Conservation (phyloP, 2,329 filamentous ascomycete species). For the Nannizziopsis arthrosporioides region DNA sequence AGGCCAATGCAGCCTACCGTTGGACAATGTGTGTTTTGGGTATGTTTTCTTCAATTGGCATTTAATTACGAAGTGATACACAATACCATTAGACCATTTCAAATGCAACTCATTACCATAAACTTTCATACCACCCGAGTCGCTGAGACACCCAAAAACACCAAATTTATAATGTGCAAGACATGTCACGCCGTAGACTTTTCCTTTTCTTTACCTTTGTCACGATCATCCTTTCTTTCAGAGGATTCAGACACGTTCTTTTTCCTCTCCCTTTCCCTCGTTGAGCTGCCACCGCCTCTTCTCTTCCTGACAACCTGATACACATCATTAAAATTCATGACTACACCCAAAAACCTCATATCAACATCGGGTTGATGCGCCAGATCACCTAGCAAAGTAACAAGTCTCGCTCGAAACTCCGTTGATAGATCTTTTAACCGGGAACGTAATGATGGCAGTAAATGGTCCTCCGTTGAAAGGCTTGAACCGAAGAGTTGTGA, state of each 20-base stretch:
- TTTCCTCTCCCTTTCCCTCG: constrained; percentile 30
- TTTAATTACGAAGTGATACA: background rate
- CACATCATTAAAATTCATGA: constrained; percentile 99
- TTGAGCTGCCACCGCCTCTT: constrained; percentile 18
- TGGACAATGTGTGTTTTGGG: no score
- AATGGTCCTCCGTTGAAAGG: constrained; percentile 40
- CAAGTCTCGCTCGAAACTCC: constrained; percentile 67
- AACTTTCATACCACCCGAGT: background rate
- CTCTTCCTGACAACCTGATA: constrained; percentile 66
- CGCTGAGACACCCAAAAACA: background rate
- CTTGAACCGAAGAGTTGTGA: constrained; percentile 4
- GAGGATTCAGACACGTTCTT: constrained; percentile 23
- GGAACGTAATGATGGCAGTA: constrained; percentile 63
- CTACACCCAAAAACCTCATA: constrained; percentile 86
- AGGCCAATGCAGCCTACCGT: background rate
- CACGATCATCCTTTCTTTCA: constrained; percentile 23
- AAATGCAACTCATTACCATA: constrained; percentile 5
- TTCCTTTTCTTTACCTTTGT: constrained; percentile 18
- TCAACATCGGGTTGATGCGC: constrained; percentile 90
- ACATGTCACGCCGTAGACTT: background rate
- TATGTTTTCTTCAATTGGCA: no score
- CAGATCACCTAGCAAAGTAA: constrained; percentile 74
- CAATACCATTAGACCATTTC: background rate
- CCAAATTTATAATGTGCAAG: background rate
- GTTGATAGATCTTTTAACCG: constrained; percentile 60